These are phyloP conservation scores for Hysterium pulicare DNA, from an alignment of 2,329 filamentous ascomycete genomes.

Conservation along the genomic window DNA sequence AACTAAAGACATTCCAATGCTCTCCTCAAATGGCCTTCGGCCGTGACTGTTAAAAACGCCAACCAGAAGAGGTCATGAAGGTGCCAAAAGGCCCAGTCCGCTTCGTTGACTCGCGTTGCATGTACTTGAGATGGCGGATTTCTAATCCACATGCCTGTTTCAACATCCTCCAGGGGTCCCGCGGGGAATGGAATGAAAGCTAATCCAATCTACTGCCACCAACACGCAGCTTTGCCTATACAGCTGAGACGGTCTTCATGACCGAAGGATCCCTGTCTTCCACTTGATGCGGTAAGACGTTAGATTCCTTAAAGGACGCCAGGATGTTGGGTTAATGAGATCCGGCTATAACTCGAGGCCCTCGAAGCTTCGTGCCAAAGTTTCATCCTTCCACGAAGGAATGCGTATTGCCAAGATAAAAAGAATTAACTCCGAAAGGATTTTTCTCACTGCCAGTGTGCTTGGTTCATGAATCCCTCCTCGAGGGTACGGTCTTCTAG, in stretches of 20 bases:
- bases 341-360: not conserved
- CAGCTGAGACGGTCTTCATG: not conserved
- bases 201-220: constrained; percentile 14
- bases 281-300: not conserved
- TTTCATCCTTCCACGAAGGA: not conserved
- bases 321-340: not conserved
- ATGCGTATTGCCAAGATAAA: not conserved
- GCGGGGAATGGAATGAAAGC: constrained; percentile 11
- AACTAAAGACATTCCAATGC: too few species aligned
- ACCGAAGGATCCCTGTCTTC: constrained; percentile 3
- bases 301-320: constrained; percentile 1
- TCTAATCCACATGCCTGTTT: too few species aligned
- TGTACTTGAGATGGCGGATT: too few species aligned
- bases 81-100: too few species aligned
- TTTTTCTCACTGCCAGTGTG: constrained; percentile 63
- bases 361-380: not conserved
- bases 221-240: constrained; percentile 4
- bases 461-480: constrained; percentile 75
- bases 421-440: not conserved
- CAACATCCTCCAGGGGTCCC: too few species aligned
- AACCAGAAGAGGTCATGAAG: too few species aligned
- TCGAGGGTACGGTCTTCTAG: constrained; percentile 92
- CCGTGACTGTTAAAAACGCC: not conserved
- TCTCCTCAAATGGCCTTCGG: not conserved
- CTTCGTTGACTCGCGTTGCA: too few species aligned